A percentile compares a stretch with the other conserved stretches of the same genome.
Evolutionary conservation across 345 rosid genomes (phyloP).

Genomic region (Linum usitatissimum): DNA sequence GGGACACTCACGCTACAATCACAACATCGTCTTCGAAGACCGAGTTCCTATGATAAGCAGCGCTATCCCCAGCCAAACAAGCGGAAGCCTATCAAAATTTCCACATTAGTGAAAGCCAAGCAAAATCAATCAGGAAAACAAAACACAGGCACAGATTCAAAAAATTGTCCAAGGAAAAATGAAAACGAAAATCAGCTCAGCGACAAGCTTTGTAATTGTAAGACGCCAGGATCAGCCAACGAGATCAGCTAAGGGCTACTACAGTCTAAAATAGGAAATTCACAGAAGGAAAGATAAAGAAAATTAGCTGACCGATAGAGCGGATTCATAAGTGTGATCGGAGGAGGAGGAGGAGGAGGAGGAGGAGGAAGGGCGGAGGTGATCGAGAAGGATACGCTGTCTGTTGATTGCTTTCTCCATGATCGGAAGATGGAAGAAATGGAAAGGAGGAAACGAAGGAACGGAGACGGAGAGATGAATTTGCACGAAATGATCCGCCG

Average conservation of each 20-base stretch:
- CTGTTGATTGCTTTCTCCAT: conserved; percentile 80
- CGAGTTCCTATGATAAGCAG: conserved; percentile 55
- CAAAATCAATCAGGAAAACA: not conserved
- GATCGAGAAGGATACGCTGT: conserved; percentile 63
- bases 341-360: conserved; percentile 14
- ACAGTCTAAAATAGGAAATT: conserved; percentile 14
- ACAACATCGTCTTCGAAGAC: conserved; percentile 78
- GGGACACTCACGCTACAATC: conserved; percentile 71
- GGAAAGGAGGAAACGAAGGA: not conserved
- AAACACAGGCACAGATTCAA: not conserved
- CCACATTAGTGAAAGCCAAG: not conserved
- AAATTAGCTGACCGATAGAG: conserved; percentile 12
- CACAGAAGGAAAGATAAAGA: conserved; percentile 24
- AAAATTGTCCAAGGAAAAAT: not conserved
- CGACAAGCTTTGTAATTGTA: not conserved
- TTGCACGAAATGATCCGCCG: too few relatives aligned
- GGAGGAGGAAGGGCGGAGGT: conserved; percentile 48
- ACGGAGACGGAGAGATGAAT: too few relatives aligned
- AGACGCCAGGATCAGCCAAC: not conserved
- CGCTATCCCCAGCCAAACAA: conserved; percentile 55
- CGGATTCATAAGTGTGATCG: conserved; percentile 21
- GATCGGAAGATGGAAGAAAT: not conserved
- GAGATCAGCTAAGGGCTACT: not conserved
- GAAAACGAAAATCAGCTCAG: not conserved
- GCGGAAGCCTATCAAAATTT: conserved; percentile 37